Conservation (phyloP, 192 early-diverging fungal genomes). For the Linnemannia schmuckeri region DNA sequence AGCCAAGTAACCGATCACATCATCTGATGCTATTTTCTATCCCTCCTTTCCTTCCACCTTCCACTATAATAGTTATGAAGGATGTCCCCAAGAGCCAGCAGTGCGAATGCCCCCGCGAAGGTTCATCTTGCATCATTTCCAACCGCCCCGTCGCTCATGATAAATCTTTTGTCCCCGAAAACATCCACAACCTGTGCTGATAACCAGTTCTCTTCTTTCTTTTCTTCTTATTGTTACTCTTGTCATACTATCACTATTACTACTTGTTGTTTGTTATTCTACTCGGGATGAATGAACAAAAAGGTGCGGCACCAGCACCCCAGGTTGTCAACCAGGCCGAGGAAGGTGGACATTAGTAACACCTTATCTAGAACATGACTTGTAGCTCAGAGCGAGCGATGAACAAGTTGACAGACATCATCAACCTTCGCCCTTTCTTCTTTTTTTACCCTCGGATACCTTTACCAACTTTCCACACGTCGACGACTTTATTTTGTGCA, state of each 20-base stretch:
- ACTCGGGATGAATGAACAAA: neutral
- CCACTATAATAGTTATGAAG: constrained; percentile 30
- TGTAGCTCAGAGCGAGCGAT: constrained; percentile 5
- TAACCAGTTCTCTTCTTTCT: neutral
- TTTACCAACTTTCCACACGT: neutral
- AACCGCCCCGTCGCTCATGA: constrained; percentile 22
- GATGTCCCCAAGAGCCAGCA: constrained; percentile 45
- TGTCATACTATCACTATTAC: neutral
- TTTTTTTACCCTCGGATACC: neutral
- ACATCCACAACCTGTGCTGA: constrained; percentile 18
- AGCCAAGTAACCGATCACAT: neutral
- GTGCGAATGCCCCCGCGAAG: constrained; percentile 51
- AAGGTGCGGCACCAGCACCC: neutral
- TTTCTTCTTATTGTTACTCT: neutral
- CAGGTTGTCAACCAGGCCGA: neutral
- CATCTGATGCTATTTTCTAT: neutral
- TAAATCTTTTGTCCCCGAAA: neutral
- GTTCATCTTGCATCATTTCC: constrained; percentile 43
- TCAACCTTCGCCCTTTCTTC: neutral
- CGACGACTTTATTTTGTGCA: neutral
- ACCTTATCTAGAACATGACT: neutral
- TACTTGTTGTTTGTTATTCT: neutral
- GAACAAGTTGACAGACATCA: neutral
- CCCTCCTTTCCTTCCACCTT: neutral
- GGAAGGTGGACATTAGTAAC: neutral